Conservation (phyloP, 306 rosid genomes). For the Macrotyloma uniflorum region DNA sequence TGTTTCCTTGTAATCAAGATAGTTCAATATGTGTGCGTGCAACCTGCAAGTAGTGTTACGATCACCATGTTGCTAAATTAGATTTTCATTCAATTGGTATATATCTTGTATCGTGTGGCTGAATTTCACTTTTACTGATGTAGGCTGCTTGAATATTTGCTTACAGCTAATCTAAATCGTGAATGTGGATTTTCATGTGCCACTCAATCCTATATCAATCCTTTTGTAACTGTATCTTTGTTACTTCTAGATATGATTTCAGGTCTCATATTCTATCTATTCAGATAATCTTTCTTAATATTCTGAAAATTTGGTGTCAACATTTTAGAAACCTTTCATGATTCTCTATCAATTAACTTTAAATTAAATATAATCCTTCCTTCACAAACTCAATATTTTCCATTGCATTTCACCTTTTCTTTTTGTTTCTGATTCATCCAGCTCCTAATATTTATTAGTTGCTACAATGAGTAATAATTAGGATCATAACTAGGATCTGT, state of each 20-base stretch:
- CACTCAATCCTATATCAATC: background rate
- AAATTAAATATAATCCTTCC: background rate
- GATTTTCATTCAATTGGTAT: background rate
- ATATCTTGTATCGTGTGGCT: background rate
- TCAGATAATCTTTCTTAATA: background rate
- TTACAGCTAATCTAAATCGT: background rate
- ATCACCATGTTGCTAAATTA: background rate
- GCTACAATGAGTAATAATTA: background rate
- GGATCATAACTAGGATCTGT: background rate
- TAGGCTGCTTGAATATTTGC: background rate
- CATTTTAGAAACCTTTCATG: constrained; percentile 7
- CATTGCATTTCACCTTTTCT: background rate
- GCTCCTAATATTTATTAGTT: background rate
- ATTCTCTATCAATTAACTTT: background rate
- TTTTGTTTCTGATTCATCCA: background rate
- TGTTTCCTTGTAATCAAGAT: background rate
- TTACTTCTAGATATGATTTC: background rate
- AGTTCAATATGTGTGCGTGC: background rate
- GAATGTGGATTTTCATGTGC: background rate
- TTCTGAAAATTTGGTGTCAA: background rate
- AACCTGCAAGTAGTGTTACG: background rate
- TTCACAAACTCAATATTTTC: background rate
- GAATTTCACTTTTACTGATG: no score
- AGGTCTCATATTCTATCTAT: background rate
- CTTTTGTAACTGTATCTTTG: background rate